Evolutionary conservation across 306 rosid genomes (phyloP), one percentile per base, ranked within the genome.

Genomic region (Carpinus viminea): DNA sequence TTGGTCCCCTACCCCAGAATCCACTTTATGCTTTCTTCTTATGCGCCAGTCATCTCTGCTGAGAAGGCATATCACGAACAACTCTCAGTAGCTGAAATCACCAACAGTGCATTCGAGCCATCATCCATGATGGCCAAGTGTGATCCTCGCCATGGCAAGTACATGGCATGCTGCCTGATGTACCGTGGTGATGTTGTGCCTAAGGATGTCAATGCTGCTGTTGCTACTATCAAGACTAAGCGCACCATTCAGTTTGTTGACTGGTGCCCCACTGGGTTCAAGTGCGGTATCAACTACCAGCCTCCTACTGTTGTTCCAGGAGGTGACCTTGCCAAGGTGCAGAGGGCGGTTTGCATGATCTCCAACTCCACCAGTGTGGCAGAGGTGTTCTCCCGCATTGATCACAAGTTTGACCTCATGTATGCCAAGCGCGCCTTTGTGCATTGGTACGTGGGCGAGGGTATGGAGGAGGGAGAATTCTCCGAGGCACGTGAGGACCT

Each of bases 121-220:
- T 93, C 98, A 1, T 93, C 97, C 38, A 92, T 93, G 98, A 93
- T 90, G 98, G 98, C 97, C 55, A 93, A 93, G 88, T 93, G 97
- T 26, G 98, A 93, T 17, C 98, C 98, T 48, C 97, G 97, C 79
- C 97, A 90, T 15, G 97, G 97, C 3, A 93, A 93, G 87, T 93
- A 93, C 85, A 93, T 91, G 97, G 97, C 97, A 3, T 93, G 98
- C 79, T 93, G 98, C 74, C 85, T 93, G 70, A 93, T 92, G 98
- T 93, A 93, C 89, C 90, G 98, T 62, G 98, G 98, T 57, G 97
- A 93, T 52, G 98, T 93, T 16, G 98, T 93, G 7, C 98, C 98
- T 36, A 93, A 93, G 79, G 98, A 93, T 5, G 97, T 92, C 36
- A 93, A 93, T 20, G 98, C 98, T 0, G 97, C 98, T 16, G 98